phyloP scores from a whole-genome alignment of 2,329 filamentous ascomycete genomes.

The Claviceps arundinis region DNA sequence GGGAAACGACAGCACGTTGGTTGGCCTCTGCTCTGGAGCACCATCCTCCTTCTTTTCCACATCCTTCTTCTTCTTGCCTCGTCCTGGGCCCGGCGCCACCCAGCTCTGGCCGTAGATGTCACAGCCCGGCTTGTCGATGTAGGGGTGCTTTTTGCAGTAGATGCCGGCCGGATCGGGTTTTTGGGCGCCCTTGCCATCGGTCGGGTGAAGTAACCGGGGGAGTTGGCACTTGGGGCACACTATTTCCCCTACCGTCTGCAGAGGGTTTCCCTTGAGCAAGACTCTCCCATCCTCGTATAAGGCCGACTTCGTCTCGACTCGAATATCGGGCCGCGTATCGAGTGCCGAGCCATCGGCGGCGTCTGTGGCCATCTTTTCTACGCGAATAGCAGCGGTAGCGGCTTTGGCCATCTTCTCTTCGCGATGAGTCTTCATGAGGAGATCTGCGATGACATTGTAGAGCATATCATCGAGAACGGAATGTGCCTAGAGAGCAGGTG shows the following conservation, averaged over 20 bases:
- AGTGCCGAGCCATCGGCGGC: slow-evolving; percentile 38
- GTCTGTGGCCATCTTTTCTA: slow-evolving; percentile 48
- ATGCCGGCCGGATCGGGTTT: slow-evolving; percentile 54
- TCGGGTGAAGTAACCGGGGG: slow-evolving; percentile 59
- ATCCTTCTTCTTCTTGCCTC: slow-evolving; percentile 71
- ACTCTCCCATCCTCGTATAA: slow-evolving; percentile 58
- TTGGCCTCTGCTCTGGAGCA: slow-evolving; percentile 40
- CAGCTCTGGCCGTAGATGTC: slow-evolving; percentile 77
- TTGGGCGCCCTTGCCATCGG: slow-evolving; percentile 52
- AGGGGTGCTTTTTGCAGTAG: slow-evolving; percentile 70
- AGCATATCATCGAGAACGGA: slow-evolving; percentile 61
- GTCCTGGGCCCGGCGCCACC: slow-evolving; percentile 54
- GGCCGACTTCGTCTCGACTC: slow-evolving; percentile 53
- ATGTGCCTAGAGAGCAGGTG: slow-evolving; percentile 33
- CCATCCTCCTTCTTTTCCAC: slow-evolving; percentile 47
- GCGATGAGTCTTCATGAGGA: slow-evolving; percentile 61
- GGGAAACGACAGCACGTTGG: slow-evolving; percentile 50
- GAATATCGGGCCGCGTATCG: slow-evolving; percentile 41
- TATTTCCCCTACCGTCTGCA: slow-evolving; percentile 58
- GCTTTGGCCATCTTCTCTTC: slow-evolving; percentile 66
- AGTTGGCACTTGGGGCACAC: slow-evolving; percentile 63
- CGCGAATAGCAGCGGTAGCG: slow-evolving; percentile 47
- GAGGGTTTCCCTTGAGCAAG: slow-evolving; percentile 56
- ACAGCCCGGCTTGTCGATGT: slow-evolving; percentile 61
- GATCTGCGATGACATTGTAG: slow-evolving; percentile 64